Base-by-base conservation (phyloP, 441 rosid species). In the Arabidopsis lyrata region DNA sequence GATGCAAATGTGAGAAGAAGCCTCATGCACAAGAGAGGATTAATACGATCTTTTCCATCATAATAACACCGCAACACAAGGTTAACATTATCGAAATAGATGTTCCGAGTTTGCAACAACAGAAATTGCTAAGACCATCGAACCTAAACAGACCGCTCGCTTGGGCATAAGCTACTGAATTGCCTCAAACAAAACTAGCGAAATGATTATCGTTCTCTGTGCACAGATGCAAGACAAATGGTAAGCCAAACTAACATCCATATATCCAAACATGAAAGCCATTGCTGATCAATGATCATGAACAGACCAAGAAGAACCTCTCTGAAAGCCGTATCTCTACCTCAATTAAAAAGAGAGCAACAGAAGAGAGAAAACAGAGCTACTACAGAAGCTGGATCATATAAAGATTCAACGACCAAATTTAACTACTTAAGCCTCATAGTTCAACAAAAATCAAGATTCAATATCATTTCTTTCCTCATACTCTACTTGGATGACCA, bases 341-440 rank as follows among this genome's bases (percentile, higher is more conserved):
- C 18, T 8, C 47, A 12, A 41, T 12, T 16, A 2, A 27, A 44
- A 56, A 8, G 0, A 2, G 34, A 47, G 14, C 2, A 38, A 34
- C 47, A 36, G 48, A 35, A 47, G 48, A 31, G 68, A 45, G 29
- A 45, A 34, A 8, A 35, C 70, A 38, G 29, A 29, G 65, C 16
- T 24, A 52, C 8, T 49, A 47, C 47, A 15, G 34, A 50, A 71
- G 42, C 34, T 20, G n/a, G 52, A 44, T 47, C 24, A 31, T 44
- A 32, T 45, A 41, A 56, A 32, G 11, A 71, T 49, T 36, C 20
- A 71, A 24, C 10, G 2, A 27, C 9, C 14, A 60, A 49, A 50
- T 14, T 11, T 59, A 48, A 8, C 13, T 12, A 57, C 65, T 57
- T 32, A 14, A 45, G 47, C 48, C 22, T 50, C 68, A n/a, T 34